Conservation (phyloP, 805 yeast species). For the Maudiozyma pseudohumilis region DNA sequence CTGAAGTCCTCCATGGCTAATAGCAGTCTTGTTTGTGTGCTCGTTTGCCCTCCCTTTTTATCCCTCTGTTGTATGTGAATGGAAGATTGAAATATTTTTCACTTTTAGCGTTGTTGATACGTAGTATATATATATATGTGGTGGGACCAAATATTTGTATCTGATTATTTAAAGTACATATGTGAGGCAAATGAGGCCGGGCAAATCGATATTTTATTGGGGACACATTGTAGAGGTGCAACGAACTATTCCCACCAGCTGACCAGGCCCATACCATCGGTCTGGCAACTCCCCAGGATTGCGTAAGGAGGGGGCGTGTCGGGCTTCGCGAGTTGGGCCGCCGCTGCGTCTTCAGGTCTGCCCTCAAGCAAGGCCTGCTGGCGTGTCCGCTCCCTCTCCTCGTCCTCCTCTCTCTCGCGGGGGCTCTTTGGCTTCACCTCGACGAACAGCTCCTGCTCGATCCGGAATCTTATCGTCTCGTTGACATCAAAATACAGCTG, state of each 20-base stretch:
- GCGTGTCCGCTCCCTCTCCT: constrained; percentile 17
- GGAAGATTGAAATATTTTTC: no score
- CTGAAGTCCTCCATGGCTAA: constrained; percentile 20
- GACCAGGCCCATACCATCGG: constrained; percentile 93
- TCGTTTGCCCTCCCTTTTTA: background rate
- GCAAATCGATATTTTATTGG: no score
- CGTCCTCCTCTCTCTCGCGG: constrained; percentile 36
- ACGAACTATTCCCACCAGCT: constrained; percentile 80
- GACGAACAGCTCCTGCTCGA: constrained; percentile 80
- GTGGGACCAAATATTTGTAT: no score
- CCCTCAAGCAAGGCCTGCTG: constrained; percentile 1
- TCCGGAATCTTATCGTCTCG: constrained; percentile 83
- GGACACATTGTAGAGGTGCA: no score
- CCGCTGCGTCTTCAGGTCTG: background rate
- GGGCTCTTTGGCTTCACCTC: constrained; percentile 76
- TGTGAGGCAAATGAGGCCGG: no score
- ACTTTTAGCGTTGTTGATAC: no score
- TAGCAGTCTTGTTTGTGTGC: constrained; percentile 3
- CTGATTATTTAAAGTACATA: no score
- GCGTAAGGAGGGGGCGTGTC: constrained; percentile 62
- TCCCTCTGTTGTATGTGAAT: no score
- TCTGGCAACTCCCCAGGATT: constrained; percentile 79
- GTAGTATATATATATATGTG: no score
- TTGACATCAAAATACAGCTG: constrained; percentile 78
- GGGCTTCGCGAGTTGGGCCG: no score